Evolutionary conservation across 1,284 basidiomycete genomes (phyloP), one percentile per base, ranked within the genome.

Genomic region (Bjerkandera adusta): DNA sequence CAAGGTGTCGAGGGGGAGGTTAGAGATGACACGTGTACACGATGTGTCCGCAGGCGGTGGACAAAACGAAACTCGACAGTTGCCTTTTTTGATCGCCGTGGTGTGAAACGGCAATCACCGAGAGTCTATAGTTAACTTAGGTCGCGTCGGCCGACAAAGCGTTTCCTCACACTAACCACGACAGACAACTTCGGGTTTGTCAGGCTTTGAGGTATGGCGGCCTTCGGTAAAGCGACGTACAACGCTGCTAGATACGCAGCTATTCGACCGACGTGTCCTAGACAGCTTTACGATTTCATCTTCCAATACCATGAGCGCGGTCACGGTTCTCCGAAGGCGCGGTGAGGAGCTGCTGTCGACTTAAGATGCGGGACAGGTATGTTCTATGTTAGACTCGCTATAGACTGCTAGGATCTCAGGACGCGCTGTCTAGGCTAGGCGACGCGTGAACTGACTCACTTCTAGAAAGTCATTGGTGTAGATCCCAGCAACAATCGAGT

Each of bases 341-440:
- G 65, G 43, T 85, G 77, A 76, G 71, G 77, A 15, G 68, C 66
- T 16, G 85, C 83, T 0, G 69, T 91, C 0, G 90, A 93, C 58
- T 62, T 93, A 1, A 91, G 91, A 1, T 93, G 90, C 65, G 91
- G 91, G 24, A 90, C 89, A 6, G 89, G 89, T 83, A 56, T 45
- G 68, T 59, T 10, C 34, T 10, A 10, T 6, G 15, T 25, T 12
- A 50, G 18, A 30, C 33, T 36, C n/a, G 34, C 27, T 16, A 29
- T n/a, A 24, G 32, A 16, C 42, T 36, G 15, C 15, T 6, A 18
- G n/a, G 6, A 5, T 6, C 11, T 7, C 16, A 21, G 18, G 18
- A 21, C 18, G 18, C 13, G 34, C 18, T 8, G 6, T 8, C 8
- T 20, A 85, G 81, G 83, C 25, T 82, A 85, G 68, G 88, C 85